Base-by-base conservation (phyloP, 371 early-diverging fungal species). In the Blakeslea trispora region DNA sequence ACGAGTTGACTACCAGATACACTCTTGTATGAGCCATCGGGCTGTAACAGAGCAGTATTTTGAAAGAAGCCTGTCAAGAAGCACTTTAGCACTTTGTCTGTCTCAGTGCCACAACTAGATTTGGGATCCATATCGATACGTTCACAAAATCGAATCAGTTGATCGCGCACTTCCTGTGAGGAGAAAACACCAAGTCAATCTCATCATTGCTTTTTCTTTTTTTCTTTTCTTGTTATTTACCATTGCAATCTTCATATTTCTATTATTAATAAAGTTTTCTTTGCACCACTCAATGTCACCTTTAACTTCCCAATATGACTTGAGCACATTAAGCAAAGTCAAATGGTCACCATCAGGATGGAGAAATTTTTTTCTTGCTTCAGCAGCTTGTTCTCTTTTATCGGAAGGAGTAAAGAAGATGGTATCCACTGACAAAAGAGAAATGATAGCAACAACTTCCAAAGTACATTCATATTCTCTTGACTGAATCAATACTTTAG, bases 321-420 rank as follows among this genome's bases (percentile, higher is more conserved):
- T 80, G 31, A 92, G 64, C 3, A 93, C 91, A 62, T 94, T 95
- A 50, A 95, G 68, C 6, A 90, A 79, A 0, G 96, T 96, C 40
- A 97, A 60, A 60, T 95, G 96, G 73, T 98, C 97, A 50, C 97
- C 97, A 44, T 90, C 88, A n/a, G 78, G 77, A 40, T 81, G 83
- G 5, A 82, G 53, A 52, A 90, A 88, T 59, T 90, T 84, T 62
- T 88, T 82, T 50, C 88, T 86, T 22, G 93, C 91, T 35, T 89
- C 90, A 22, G 84, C 81, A 11, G 93, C 93, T 55, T 91, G 84
- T 21, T 94, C 95, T 13, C 95, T 85, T 64, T 93, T 91, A 66
- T 95, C 92, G 8, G 66, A 82, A 1, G 97, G 96, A 3, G 88
- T 77, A 45, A 86, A 91, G 58, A 97, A 96, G 51, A 96, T 76